These are phyloP conservation scores for Drechslerella dactyloides DNA, from an alignment of 2,329 filamentous ascomycete genomes.

Conservation along the genomic window DNA sequence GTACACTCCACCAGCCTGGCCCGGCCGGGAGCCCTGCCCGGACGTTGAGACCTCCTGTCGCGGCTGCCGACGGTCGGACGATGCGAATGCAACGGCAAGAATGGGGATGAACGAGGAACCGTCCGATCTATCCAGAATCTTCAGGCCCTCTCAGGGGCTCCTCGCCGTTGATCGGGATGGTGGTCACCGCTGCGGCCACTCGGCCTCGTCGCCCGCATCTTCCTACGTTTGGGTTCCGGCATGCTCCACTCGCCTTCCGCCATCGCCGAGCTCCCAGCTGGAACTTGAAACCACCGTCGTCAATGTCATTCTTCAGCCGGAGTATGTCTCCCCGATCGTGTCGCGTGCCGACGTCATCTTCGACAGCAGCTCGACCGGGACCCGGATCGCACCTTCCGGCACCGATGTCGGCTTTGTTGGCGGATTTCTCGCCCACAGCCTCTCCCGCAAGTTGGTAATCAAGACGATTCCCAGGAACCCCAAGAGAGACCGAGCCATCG, in stretches of 20 bases:
- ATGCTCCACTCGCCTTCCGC: slow-evolving; percentile 23
- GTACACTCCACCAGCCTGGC: too few species aligned
- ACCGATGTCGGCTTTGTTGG: slow-evolving; percentile 20
- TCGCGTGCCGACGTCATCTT: slow-evolving; percentile 37
- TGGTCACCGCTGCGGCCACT: background rate
- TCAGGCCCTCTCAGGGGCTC: slow-evolving; percentile 11
- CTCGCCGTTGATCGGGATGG: background rate
- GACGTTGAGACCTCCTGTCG: background rate
- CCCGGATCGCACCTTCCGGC: background rate
- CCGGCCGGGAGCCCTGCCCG: too few species aligned
- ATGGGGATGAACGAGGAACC: slow-evolving; percentile 9
- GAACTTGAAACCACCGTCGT: slow-evolving; percentile 25
- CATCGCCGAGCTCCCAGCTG: background rate
- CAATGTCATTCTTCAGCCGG: slow-evolving; percentile 40
- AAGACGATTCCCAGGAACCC: slow-evolving; percentile 42
- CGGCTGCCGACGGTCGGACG: background rate
- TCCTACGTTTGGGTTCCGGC: slow-evolving; percentile 16
- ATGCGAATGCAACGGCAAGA: background rate
- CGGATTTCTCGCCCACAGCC: slow-evolving; percentile 14
- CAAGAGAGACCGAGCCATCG: slow-evolving; percentile 18
- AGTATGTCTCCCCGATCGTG: slow-evolving; percentile 43
- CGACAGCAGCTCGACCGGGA: slow-evolving; percentile 8
- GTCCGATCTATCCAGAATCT: slow-evolving; percentile 20
- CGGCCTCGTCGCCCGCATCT: background rate
- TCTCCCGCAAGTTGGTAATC: slow-evolving; percentile 25